Conservation (phyloP, 176 grass and related monocot species). For the Saccharum officinarum region DNA sequence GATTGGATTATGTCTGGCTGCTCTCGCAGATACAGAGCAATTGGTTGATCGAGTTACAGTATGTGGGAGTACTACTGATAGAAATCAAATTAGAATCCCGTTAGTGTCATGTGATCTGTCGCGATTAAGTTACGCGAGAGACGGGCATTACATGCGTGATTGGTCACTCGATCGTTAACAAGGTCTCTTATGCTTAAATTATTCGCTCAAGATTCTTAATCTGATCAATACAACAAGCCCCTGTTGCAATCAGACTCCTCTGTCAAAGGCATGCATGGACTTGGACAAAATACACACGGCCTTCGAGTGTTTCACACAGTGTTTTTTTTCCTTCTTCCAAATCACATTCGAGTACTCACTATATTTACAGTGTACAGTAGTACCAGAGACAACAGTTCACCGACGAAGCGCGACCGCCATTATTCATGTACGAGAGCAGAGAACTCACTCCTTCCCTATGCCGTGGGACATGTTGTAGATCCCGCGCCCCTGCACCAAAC, state of each 20-base stretch:
- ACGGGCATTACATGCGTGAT: neutral
- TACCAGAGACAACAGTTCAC: neutral
- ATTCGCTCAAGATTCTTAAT: neutral
- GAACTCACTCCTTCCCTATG: conserved; percentile 55
- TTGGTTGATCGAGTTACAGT: neutral
- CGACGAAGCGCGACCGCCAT: neutral
- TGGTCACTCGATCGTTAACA: neutral
- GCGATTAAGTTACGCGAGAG: neutral
- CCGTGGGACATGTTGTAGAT: conserved; percentile 76
- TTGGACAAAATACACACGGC: neutral
- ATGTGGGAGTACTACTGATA: neutral
- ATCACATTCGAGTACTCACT: neutral
- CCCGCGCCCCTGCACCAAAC: conserved; percentile 55
- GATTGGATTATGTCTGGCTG: neutral
- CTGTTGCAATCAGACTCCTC: neutral
- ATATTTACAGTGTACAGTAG: neutral
- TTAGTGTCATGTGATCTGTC: neutral
- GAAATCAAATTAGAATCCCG: neutral
- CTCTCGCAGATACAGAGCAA: neutral
- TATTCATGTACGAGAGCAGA: neutral
- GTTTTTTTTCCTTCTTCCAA: neutral
- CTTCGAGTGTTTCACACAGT: neutral
- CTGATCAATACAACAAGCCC: neutral
- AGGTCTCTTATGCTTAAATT: neutral
- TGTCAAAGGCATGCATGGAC: neutral